These are phyloP conservation scores for Flaveria linearis DNA, from an alignment of 129 eudicot genomes.

Conservation along the genomic window DNA sequence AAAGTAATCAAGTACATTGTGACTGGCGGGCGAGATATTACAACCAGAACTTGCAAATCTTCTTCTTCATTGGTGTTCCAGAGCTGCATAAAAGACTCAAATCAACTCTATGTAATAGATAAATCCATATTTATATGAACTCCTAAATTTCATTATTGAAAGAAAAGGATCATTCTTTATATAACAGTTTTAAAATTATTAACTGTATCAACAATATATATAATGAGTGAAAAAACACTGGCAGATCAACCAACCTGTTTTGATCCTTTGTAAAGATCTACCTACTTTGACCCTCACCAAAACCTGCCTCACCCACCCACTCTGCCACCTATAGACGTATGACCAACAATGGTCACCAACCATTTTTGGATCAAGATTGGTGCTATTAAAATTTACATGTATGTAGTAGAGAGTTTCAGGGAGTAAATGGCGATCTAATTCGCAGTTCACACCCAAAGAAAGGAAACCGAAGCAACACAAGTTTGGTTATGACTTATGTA, in stretches of 20 bases:
- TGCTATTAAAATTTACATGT: not conserved
- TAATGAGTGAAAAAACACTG: not conserved
- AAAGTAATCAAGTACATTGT: conserved; percentile 58
- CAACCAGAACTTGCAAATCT: conserved; percentile 75
- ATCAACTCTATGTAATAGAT: conserved; percentile 2
- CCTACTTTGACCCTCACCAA: not conserved
- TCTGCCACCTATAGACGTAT: not conserved
- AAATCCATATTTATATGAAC: not conserved
- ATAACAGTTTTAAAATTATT: not conserved
- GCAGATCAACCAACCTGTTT: not conserved
- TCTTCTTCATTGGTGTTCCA: conserved; percentile 67
- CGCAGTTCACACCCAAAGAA: not conserved
- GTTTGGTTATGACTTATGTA: not conserved
- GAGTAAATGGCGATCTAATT: conserved; percentile 9
- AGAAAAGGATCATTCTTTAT: not conserved
- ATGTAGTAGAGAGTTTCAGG: not conserved
- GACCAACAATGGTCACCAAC: not conserved
- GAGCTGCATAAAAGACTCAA: conserved; percentile 48
- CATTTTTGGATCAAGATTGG: conserved; percentile 5
- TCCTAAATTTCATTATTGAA: not conserved
- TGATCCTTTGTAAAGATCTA: not conserved
- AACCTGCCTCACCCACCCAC: not conserved
- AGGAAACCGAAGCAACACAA: not conserved
- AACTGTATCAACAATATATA: not conserved
- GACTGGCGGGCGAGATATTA: conserved; percentile 82